Conservation (phyloP, 2,329 filamentous ascomycete species). For the Sphaerostilbella broomeana region DNA sequence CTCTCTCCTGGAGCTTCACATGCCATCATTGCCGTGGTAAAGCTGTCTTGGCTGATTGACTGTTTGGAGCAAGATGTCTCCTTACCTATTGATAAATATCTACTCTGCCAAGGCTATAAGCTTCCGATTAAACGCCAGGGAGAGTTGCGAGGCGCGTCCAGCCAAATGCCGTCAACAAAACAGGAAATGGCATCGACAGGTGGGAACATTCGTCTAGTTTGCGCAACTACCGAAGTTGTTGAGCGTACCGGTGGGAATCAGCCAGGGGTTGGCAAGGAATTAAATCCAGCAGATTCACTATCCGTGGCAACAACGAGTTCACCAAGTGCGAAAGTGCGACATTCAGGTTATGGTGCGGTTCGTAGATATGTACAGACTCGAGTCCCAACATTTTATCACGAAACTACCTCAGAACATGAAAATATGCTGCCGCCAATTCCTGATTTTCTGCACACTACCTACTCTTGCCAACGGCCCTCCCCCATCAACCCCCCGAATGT, state of each 20-base stretch:
- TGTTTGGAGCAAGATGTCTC: conserved; percentile 39
- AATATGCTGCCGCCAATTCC: conserved; percentile 59
- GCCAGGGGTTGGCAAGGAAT: background rate
- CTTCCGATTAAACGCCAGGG: background rate
- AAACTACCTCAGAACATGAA: conserved; percentile 76
- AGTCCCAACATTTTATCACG: conserved; percentile 44
- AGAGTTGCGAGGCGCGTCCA: background rate
- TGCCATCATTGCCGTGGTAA: conserved; percentile 46
- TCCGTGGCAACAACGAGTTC: background rate
- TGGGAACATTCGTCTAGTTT: background rate
- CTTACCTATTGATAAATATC: conserved; percentile 44
- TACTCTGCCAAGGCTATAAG: conserved; percentile 47
- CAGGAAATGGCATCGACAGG: background rate
- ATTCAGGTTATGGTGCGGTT: background rate
- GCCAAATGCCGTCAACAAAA: background rate
- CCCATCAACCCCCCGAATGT: conserved; percentile 65
- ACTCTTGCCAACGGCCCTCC: conserved; percentile 76
- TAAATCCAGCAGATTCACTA: background rate
- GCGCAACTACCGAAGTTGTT: conserved; percentile 14
- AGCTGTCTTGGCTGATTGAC: conserved; percentile 51
- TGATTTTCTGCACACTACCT: conserved; percentile 53
- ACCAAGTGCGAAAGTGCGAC: conserved; percentile 8
- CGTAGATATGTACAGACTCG: too few species aligned
- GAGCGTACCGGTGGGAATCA: conserved; percentile 18
- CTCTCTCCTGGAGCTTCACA: too few species aligned